Evolutionary conservation across 768 basidiomycete species (phyloP).

Genomic region (Trametes punicea): DNA sequence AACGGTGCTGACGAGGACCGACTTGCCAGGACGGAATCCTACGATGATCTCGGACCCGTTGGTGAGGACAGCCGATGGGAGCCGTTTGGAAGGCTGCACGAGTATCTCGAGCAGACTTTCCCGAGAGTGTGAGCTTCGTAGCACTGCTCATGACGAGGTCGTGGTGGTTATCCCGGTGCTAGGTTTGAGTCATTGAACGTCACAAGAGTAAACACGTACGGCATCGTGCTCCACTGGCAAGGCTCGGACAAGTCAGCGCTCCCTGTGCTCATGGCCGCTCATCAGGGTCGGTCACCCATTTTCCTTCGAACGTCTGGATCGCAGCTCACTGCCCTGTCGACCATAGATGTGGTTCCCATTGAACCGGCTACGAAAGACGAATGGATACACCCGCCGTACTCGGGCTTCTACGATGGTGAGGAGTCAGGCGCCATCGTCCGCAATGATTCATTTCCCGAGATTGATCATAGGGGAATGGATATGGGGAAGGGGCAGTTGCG

Average conservation of each 20-base stretch:
- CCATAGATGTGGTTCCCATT: constrained; percentile 50
- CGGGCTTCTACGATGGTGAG: constrained; percentile 41
- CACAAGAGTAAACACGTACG: constrained; percentile 57
- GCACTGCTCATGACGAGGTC: not conserved
- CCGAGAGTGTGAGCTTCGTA: constrained; percentile 49
- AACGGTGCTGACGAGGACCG: not conserved
- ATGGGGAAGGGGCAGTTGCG: constrained; percentile 35
- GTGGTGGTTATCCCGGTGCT: not conserved
- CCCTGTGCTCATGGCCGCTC: constrained; percentile 51
- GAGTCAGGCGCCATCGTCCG: not conserved
- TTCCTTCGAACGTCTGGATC: not conserved
- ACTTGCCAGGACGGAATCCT: constrained; percentile 44
- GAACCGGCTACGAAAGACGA: constrained; percentile 39
- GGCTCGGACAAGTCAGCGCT: constrained; percentile 47
- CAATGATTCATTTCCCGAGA: not conserved
- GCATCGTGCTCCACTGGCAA: constrained; percentile 57
- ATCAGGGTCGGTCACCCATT: constrained; percentile 41
- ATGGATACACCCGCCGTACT: constrained; percentile 50
- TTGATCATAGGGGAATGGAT: constrained; percentile 25
- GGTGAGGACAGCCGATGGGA: constrained; percentile 47
- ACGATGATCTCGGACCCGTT: constrained; percentile 43
- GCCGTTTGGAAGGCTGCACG: constrained; percentile 34
- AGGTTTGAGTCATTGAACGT: constrained; percentile 43
- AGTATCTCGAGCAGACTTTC: constrained; percentile 49
- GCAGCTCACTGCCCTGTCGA: not conserved